Evolutionary conservation across 2,329 filamentous ascomycete genomes (phyloP).

Genomic region (Microsporum canis): DNA sequence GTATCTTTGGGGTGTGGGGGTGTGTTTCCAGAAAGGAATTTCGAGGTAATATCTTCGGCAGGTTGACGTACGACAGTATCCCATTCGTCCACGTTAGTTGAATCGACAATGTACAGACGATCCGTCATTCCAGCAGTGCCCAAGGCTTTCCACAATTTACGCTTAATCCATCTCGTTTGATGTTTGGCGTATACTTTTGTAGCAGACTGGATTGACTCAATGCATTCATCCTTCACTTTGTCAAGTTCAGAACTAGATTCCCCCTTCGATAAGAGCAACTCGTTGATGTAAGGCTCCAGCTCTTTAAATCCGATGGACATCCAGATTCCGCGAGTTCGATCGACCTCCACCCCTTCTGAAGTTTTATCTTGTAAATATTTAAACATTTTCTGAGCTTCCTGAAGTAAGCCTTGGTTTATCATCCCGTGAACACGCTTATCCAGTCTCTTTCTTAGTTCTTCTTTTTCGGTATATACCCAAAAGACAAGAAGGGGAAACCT

Average conservation of each 20-base stretch:
- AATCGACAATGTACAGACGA: conserved; percentile 68
- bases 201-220: conserved; percentile 68
- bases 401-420: conserved; percentile 55
- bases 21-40: conserved; percentile 49
- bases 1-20: conserved; percentile 50
- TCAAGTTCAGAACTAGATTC: conserved; percentile 36
- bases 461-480: conserved; percentile 71
- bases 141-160: conserved; percentile 64
- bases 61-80: conserved; percentile 51
- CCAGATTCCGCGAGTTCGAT: conserved; percentile 79
- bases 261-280: conserved; percentile 24
- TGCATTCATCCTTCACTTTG: conserved; percentile 45
- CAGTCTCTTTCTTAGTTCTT: conserved; percentile 57
- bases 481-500: conserved; percentile 58
- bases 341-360: conserved; percentile 45
- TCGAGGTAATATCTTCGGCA: conserved; percentile 49
- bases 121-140: conserved; percentile 42
- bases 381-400: conserved; percentile 48
- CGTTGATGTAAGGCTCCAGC: conserved; percentile 59
- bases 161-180: conserved; percentile 76
- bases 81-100: conserved; percentile 57
- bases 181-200: conserved; percentile 80
- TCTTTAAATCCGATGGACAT: conserved; percentile 95
- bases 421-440: conserved; percentile 74
- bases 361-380: conserved; percentile 37